These are phyloP conservation scores for Trapa bicornis DNA, from an alignment of 345 rosid species.

Conservation along the genomic window DNA sequence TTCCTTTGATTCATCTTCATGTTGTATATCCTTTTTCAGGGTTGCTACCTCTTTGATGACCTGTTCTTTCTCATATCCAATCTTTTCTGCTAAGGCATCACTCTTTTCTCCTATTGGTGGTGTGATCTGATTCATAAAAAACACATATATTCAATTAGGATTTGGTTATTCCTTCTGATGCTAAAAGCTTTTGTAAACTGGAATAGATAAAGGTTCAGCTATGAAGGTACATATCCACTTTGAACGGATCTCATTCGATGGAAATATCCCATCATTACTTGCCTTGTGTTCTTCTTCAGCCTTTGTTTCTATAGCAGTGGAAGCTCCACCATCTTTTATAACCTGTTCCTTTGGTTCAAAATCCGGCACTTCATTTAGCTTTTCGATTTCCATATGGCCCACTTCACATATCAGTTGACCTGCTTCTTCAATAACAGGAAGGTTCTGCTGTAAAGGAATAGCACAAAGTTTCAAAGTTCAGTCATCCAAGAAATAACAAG, in stretches of 20 bases:
- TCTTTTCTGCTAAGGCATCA: no score
- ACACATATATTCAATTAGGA: neutral
- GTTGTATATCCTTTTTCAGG: neutral
- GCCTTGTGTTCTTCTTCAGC: constrained; percentile 6
- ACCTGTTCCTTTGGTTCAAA: constrained; percentile 9
- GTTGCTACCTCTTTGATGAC: constrained; percentile 3
- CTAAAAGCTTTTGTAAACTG: neutral
- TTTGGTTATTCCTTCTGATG: neutral
- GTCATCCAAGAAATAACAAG: neutral
- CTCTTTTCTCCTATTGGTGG: neutral
- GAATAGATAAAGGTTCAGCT: neutral
- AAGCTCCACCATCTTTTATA: constrained; percentile 4
- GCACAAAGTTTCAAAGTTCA: neutral
- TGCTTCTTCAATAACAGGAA: constrained; percentile 11
- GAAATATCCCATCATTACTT: constrained; percentile 1
- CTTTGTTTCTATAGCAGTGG: neutral
- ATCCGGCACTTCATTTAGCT: constrained; percentile 1
- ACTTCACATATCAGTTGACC: constrained; percentile 2
- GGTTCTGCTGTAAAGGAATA: constrained; percentile 1
- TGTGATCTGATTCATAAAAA: neutral
- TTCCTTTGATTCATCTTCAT: neutral
- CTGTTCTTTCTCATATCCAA: neutral
- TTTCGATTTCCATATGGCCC: neutral
- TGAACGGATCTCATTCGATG: neutral
- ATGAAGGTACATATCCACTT: neutral